Conservation (phyloP, 169 alveolate species). For the Eimeria sp. region DNA sequence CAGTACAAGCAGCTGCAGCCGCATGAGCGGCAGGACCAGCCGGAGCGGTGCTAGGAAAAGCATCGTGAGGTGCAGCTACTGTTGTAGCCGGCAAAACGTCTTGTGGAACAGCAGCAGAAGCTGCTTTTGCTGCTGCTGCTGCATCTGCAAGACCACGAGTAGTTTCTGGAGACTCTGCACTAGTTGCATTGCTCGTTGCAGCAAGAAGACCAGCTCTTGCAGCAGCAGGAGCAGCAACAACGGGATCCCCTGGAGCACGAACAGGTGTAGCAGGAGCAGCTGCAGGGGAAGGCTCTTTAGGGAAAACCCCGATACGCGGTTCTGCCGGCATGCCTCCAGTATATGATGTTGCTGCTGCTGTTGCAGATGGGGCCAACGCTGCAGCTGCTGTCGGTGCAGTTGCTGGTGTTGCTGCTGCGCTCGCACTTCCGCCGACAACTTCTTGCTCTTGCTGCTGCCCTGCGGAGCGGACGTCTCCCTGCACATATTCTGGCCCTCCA, state of each 20-base stretch:
- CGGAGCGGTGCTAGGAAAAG: neutral
- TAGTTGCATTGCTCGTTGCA: neutral
- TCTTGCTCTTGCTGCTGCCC: neutral
- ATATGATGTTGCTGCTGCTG: neutral
- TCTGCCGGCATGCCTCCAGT: neutral
- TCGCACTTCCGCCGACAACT: neutral
- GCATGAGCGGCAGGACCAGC: neutral
- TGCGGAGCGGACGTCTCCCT: neutral
- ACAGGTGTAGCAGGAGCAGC: neutral
- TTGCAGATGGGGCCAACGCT: neutral
- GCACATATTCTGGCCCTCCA: neutral
- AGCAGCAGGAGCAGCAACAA: neutral
- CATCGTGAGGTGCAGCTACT: neutral
- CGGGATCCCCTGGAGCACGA: conserved; percentile 1
- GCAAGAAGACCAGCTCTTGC: neutral
- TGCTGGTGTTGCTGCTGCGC: conserved; percentile 20
- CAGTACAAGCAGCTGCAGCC: neutral
- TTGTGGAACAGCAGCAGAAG: neutral
- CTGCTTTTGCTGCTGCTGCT: neutral
- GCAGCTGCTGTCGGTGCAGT: conserved; percentile 15
- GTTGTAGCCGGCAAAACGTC: neutral
- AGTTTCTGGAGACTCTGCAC: neutral
- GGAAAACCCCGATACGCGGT: neutral
- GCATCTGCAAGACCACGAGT: neutral
- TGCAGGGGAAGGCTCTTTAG: neutral